Conservation (phyloP, 2,329 filamentous ascomycete species). For the Xylaria sp. region DNA sequence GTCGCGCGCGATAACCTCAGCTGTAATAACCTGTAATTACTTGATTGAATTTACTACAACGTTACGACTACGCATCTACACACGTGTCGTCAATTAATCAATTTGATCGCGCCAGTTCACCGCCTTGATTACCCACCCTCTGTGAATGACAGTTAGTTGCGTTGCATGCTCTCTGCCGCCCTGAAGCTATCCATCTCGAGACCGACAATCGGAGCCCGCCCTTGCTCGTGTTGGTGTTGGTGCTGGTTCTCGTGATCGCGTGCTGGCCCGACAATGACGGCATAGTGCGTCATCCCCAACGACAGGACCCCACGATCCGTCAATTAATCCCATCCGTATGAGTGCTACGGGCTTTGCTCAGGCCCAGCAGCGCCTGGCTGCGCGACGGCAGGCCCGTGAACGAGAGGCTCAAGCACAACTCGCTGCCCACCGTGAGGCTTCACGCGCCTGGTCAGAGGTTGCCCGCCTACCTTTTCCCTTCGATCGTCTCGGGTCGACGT, state of each 20-base stretch:
- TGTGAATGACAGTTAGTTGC: not conserved
- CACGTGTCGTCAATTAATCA: not conserved
- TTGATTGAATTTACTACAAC: conserved; percentile 7
- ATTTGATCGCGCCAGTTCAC: not conserved
- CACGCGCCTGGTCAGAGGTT: conserved; percentile 64
- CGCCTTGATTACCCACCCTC: not conserved
- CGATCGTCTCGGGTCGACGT: conserved; percentile 61
- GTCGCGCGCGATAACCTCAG: conserved; percentile 8
- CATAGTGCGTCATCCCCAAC: conserved; percentile 5
- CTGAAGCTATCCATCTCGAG: not conserved
- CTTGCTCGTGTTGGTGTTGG: not conserved
- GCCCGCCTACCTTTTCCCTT: conserved; percentile 71
- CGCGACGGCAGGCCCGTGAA: conserved; percentile 81
- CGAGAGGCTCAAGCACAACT: conserved; percentile 68
- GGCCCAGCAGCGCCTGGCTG: conserved; percentile 86
- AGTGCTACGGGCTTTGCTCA: conserved; percentile 78
- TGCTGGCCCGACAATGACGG: conserved; percentile 18
- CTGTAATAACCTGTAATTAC: not conserved
- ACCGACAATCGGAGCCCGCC: conserved; percentile 1
- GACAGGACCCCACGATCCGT: not conserved
- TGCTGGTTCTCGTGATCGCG: not conserved
- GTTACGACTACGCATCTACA: conserved; percentile 1
- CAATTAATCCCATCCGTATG: conserved; percentile 48
- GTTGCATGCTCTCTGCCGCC: not conserved
- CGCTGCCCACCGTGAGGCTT: conserved; percentile 61